These are phyloP conservation scores for Metrosideros polymorpha DNA, from an alignment of 441 rosid genomes.

Conservation along the genomic window DNA sequence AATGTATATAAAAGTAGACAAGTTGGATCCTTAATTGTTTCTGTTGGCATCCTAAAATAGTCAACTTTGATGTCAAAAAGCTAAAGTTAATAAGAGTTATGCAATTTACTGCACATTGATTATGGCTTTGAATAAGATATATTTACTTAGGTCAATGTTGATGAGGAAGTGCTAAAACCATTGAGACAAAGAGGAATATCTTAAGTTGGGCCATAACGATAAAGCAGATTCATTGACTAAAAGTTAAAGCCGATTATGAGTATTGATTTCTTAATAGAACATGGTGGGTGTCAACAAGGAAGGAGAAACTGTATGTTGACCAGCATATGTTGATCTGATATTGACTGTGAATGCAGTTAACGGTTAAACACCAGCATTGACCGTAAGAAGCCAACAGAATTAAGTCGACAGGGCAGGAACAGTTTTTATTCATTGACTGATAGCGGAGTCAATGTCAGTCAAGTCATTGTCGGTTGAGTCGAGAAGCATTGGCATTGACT, in stretches of 20 bases:
- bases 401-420: not conserved
- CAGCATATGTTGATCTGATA: not conserved
- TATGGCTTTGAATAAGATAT: not conserved
- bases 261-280: not conserved
- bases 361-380: not conserved
- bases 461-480: not conserved
- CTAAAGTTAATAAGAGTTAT: not conserved
- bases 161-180: not conserved
- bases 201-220: not conserved
- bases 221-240: not conserved
- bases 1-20: not conserved
- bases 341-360: not conserved
- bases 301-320: not conserved
- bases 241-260: not conserved
- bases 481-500: not conserved
- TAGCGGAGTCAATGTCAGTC: not conserved
- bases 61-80: not conserved
- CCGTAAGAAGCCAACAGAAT: not conserved
- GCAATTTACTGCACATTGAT: not conserved
- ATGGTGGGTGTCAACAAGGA: not conserved
- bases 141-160: not conserved
- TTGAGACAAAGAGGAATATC: not conserved
- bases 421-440: not conserved
- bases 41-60: not conserved
- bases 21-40: not conserved